These are phyloP conservation scores for Pouteria campechiana DNA, from an alignment of 179 eudicot genomes.

Conservation along the genomic window DNA sequence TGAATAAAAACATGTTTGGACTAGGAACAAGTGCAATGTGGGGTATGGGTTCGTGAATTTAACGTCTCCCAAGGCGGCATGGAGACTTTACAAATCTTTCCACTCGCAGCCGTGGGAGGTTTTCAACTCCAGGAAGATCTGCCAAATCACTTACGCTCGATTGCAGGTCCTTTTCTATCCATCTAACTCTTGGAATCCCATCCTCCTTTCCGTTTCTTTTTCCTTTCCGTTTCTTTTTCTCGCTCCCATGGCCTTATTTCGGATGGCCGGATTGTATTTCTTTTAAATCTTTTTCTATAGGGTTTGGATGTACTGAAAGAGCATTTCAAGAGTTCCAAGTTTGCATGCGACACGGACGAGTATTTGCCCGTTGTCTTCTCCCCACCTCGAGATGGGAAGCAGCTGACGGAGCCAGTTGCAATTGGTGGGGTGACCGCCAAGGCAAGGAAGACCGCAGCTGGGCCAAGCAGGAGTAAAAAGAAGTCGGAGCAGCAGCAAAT, in stretches of 20 bases:
- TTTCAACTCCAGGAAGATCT: slow-evolving; percentile 89
- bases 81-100: slow-evolving; percentile 77
- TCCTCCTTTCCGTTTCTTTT: neutral
- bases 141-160: slow-evolving; percentile 90
- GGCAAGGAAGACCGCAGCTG: too few species aligned
- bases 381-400: slow-evolving; percentile 83
- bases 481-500: too few species aligned
- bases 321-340: slow-evolving; percentile 96
- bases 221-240: neutral
- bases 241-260: neutral
- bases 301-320: slow-evolving; percentile 88
- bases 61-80: slow-evolving; percentile 85
- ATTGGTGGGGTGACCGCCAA: too few species aligned
- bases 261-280: neutral
- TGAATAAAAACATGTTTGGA: slow-evolving; percentile 32
- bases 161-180: slow-evolving; percentile 44
- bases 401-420: slow-evolving; percentile 44
- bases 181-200: neutral
- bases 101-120: slow-evolving; percentile 94
- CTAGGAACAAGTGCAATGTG: slow-evolving; percentile 95
- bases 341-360: slow-evolving; percentile 79
- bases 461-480: too few species aligned
- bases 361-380: slow-evolving; percentile 82
- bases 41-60: slow-evolving; percentile 99
- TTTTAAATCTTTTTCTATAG: slow-evolving; percentile 10